Base-by-base conservation (phyloP, 2,329 filamentous ascomycete species). In the Helotiales sp. region DNA sequence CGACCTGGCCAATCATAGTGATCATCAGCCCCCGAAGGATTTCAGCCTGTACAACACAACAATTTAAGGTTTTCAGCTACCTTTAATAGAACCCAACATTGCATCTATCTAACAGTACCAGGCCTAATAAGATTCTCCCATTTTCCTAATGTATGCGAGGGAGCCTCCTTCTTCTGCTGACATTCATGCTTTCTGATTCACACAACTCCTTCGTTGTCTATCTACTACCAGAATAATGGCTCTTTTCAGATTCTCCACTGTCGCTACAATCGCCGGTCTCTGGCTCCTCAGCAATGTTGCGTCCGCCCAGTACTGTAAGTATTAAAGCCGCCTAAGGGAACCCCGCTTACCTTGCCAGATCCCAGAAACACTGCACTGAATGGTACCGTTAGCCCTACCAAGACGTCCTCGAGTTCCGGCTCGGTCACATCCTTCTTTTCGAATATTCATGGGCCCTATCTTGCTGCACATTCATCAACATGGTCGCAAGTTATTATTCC, bases 401-500 rank as follows among this genome's bases (percentile, higher is more conserved):
- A 20, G 32, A 57, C 30, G 7, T 37, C 54, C 20, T 57, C 54
- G 11, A 24, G 11, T 17, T 24, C 54, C 24, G 54, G 30, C 4
- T 17, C 20, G 4, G 32, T 37, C n/a, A 57, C 54, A 15, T 57
- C 54, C 2, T 57, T 37, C 15, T 57, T 24, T 15, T 57, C 54
- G 2, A 11, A 24, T 5, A 65, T 60, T 15, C n/a, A 24, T 26
- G 63, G 63, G 2, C 63, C 63, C 30, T 54, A 24, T 30, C 1
- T 61, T 1, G 28, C 30, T 2, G 63, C 28, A 26, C 13, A 24
- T 3, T 65, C 63, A 2, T 65, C 55, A 45, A 65, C 63, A 65
- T 65, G 63, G 63, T 37, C 63, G 2, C 63, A 65, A 17, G 28
- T 52, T 20, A 60, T 65, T 1, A 65, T 60, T 1, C 63, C 63